Base-by-base conservation (phyloP, 257 asterid genomes). In the Eucommia ulmoides region DNA sequence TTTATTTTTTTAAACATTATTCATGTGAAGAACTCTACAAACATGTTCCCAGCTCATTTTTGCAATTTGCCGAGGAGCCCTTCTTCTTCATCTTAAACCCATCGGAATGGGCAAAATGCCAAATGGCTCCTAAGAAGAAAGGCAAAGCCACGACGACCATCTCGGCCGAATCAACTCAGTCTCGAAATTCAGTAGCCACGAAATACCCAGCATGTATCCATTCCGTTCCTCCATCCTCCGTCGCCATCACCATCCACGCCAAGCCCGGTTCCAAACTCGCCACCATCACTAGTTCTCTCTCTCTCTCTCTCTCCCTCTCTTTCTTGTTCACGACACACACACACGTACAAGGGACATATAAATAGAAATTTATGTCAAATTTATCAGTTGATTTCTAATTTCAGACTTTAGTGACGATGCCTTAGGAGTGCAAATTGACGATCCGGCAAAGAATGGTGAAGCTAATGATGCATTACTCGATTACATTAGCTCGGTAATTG, bases 371-470 rank as follows among this genome's bases (percentile, higher is more conserved):
- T n/a, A n/a, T n/a, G n/a, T n/a, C n/a, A n/a, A n/a, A n/a, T 19
- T 24, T 5, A 1, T 18, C 12, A 55, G 14, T 42, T 47, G 23
- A 14, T 29, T 0, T 6, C 12, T 8, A 29, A 29, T 29, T 29
- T 29, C 75, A 81, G 93, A 85, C 72, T 70, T 89, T 62, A 65
- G 65, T 24, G 94, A 84, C 29, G 93, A 82, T 50, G 85, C 94
- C 9, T 35, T 85, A 49, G 96, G 96, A 35, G 93, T 89, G 54
- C 96, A 89, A 68, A 89, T 89, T 52, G 97, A 89, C 66, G 96
- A 95, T 22, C 97, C 97, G 19, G 91, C 94, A 3, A 89, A 78
- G 70, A 94, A 85, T 57, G 97, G 94, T 21, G 96, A 85, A 82
- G 96, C 97, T 35, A 85, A 89, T 50, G 96, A 95, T 41, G 97